phyloP scores from a whole-genome alignment of 73 alveolate species.

The Tetrahymena thermophila region DNA sequence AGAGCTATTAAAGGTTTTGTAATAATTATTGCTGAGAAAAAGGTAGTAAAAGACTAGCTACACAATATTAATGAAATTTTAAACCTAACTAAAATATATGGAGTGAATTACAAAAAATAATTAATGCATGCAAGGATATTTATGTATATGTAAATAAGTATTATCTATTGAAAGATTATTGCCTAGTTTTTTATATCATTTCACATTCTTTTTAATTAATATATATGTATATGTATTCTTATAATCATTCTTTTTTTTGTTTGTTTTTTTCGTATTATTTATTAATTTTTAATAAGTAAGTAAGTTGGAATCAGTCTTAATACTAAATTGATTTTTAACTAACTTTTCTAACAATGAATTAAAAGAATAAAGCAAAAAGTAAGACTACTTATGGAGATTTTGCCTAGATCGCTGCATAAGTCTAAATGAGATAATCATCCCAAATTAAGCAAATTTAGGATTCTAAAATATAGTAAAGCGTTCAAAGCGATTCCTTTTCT shows the following conservation, averaged over 20 bases:
- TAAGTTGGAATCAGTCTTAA: not conserved
- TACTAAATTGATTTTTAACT: not conserved
- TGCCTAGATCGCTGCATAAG: not conserved
- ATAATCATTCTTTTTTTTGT: not conserved
- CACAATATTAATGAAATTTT: not conserved
- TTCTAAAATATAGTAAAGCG: not conserved
- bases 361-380: not conserved
- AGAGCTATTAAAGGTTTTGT: not conserved
- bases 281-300: not conserved
- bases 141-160: no score
- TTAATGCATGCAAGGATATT: no score
- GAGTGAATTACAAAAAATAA: no score
- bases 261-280: not conserved
- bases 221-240: not conserved
- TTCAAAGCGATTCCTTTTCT: not conserved
- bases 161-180: no score
- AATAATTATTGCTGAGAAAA: not conserved
- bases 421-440: not conserved
- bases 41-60: not conserved
- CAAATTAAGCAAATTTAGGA: not conserved
- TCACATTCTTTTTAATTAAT: no score
- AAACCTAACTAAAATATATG: no score
- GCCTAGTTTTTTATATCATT: no score
- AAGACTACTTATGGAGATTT: not conserved
- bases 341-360: not conserved